Conservation (phyloP, 1,284 basidiomycete genomes). For the Cutaneotrichosporon sp. region DNA sequence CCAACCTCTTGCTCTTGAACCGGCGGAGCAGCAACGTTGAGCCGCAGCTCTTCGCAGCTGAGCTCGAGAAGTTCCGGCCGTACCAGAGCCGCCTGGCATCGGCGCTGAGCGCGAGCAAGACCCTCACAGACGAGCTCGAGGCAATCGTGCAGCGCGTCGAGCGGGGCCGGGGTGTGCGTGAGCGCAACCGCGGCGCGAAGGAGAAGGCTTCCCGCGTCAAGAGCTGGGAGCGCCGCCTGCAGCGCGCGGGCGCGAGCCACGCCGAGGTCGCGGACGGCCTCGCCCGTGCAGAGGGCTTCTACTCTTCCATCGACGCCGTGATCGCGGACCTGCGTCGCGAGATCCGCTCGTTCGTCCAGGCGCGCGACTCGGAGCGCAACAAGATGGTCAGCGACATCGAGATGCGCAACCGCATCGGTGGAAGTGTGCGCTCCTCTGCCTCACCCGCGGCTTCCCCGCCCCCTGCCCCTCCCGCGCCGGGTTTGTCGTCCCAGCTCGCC, state of each 20-base stretch:
- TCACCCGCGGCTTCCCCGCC: conserved; percentile 19
- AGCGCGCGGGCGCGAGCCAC: conserved; percentile 74
- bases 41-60: conserved; percentile 82
- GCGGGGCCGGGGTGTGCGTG: conserved; percentile 68
- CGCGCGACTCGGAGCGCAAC: conserved; percentile 71
- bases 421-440: conserved; percentile 9
- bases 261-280: conserved; percentile 84
- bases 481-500: conserved; percentile 41
- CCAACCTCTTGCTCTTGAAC: conserved; percentile 88
- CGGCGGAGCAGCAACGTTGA: conserved; percentile 82
- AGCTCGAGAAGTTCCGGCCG: conserved; percentile 93
- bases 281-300: conserved; percentile 85
- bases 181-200: conserved; percentile 75
- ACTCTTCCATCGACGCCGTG: conserved; percentile 74
- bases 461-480: conserved; percentile 17
- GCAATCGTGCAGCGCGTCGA: conserved; percentile 71
- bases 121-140: conserved; percentile 69
- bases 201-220: conserved; percentile 67
- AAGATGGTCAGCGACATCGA: conserved; percentile 69
- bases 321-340: conserved; percentile 64
- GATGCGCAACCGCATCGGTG: conserved; percentile 53
- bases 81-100: conserved; percentile 79
- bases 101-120: conserved; percentile 74
- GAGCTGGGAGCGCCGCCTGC: conserved; percentile 70
- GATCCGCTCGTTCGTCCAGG: conserved; percentile 64